A percentile compares a stretch with the other conserved stretches of the same genome.
phyloP scores from a whole-genome alignment of 2,329 filamentous ascomycete species.

The Colletotrichum kahawae region DNA sequence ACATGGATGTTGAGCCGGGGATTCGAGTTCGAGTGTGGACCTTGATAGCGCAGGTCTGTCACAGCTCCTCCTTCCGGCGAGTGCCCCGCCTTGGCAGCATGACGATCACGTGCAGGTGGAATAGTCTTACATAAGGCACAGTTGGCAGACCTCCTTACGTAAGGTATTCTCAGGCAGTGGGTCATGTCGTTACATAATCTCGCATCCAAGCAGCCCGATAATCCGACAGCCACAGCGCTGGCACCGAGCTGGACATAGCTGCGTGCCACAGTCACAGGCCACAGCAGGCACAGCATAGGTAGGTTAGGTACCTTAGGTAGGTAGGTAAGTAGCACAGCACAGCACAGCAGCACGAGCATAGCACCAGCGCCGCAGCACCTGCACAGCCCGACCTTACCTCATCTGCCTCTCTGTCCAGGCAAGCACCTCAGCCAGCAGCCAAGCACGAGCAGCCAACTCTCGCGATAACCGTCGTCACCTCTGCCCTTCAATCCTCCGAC shows the following conservation, averaged over 20 bases:
- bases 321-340: not conserved
- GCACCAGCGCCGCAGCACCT: not conserved
- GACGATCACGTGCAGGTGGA: not conserved
- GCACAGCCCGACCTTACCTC: conserved; percentile 7
- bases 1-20: not conserved
- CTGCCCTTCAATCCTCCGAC: not conserved
- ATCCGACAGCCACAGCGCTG: not conserved
- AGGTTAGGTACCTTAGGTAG: not conserved
- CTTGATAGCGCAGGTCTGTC: not conserved
- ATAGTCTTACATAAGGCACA: not conserved
- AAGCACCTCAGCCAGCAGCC: not conserved
- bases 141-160: not conserved
- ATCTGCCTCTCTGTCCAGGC: not conserved
- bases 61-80: not conserved
- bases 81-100: not conserved
- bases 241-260: not conserved
- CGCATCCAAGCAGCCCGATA: not conserved
- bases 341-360: not conserved
- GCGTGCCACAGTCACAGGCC: not conserved
- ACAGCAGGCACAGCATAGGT: not conserved
- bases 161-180: not conserved
- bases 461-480: conserved; percentile 7
- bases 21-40: not conserved
- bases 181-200: not conserved
- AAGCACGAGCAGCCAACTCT: not conserved